Percentiles rank a stretch among this genome's conserved stretches.
Evolutionary conservation across 805 yeast genomes (phyloP).

Genomic region (Yamadazyma nakazawae): DNA sequence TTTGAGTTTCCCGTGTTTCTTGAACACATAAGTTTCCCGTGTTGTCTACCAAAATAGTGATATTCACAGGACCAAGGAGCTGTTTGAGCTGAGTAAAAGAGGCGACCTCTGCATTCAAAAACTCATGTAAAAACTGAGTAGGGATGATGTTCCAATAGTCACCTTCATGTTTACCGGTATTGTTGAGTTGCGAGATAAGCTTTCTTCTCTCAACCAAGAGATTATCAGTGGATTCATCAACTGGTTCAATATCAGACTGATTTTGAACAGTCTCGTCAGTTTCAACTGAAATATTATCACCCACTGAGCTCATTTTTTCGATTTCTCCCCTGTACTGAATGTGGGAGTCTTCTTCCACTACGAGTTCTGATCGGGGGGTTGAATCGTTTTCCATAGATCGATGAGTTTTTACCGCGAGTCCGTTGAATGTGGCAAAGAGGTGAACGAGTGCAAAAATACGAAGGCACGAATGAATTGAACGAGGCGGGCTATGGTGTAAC

Average conservation of each 20-base stretch:
- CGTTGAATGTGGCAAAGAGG: background rate
- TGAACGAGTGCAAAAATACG: background rate
- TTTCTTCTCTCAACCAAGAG: conserved; percentile 16
- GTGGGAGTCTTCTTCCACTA: background rate
- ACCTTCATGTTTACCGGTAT: conserved; percentile 36
- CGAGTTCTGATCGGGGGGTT: background rate
- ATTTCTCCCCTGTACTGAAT: background rate
- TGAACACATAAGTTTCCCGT: conserved; percentile 40
- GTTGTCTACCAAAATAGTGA: conserved; percentile 41
- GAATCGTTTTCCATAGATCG: background rate
- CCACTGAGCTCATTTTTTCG: background rate
- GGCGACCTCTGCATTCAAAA: conserved; percentile 31
- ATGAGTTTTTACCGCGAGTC: background rate
- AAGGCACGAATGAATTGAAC: background rate
- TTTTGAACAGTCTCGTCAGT: background rate
- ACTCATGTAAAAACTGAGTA: conserved; percentile 38
- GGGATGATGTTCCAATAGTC: conserved; percentile 49
- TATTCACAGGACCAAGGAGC: conserved; percentile 47
- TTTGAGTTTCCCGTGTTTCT: conserved; percentile 15
- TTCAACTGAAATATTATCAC: background rate
- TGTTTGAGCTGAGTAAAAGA: conserved; percentile 25
- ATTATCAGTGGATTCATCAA: background rate
- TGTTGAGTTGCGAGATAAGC: conserved; percentile 19
- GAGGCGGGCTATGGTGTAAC: too few species aligned
- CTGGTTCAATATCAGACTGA: background rate